Evolutionary conservation across 1,284 basidiomycete genomes (phyloP), one percentile per base, ranked within the genome.

Genomic region (Heterobasidion occidentale): DNA sequence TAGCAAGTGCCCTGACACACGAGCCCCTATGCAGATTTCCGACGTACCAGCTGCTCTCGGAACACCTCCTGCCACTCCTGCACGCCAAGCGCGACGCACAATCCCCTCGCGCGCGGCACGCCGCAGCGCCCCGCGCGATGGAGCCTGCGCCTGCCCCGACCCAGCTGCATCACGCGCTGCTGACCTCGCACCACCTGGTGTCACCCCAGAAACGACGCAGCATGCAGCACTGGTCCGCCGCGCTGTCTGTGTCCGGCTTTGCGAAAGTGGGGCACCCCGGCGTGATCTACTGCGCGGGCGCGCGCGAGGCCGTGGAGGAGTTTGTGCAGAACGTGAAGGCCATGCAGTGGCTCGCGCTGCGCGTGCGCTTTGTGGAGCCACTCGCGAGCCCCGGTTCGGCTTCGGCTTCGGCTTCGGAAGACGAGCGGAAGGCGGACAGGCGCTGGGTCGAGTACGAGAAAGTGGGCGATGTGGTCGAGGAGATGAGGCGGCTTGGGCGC

Each of bases 331-430:
- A 84, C 56, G 78, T 90, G 54, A 88, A 84, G 66, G 77, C 75
- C 27, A 88, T 89, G 87, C 85, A 89, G 63, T 90, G 88, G 88
- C 74, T 90, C 0, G 87, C 87, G 11, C 68, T 90, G 59, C 74
- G 78, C 48, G 69, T 88, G n/a, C 67, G 86, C 17, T 83, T 88
- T 60, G 63, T 81, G 19, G 83, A 86, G 59, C 69, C 71, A 8
- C 49, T 77, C 1, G 38, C 44, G 17, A 35, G 36, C 35, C 12
- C 34, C 33, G 35, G 11, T 11, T 9, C 9, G 20, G 19, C 46
- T 17, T 9, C n/a, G 36, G 46, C 15, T 11, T 9, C 9, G 20
- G 19, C 46, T 11, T n/a, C n/a, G 36, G 27, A 27, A 33, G 44
- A n/a, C 9, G 47, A 34, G 15, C 53, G 58, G 33, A 42, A 42